Conservation (phyloP, 2,329 filamentous ascomycete species). For the Fusarium coicis region DNA sequence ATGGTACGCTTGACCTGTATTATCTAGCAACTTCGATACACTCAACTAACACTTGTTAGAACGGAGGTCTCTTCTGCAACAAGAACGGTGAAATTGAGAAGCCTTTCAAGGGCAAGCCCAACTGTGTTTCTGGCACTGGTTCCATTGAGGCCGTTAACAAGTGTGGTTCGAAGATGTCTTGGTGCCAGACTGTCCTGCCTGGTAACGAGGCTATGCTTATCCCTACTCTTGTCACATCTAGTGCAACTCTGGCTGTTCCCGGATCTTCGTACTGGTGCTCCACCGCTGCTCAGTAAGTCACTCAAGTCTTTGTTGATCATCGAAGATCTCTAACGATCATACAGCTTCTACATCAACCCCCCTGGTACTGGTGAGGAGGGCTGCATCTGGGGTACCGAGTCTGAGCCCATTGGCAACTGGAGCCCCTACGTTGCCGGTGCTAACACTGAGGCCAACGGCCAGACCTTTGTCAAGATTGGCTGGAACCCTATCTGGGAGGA, state of each 20-base stretch:
- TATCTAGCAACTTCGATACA: not conserved
- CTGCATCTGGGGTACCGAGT: slow-evolving; percentile 76
- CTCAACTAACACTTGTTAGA: slow-evolving; percentile 55
- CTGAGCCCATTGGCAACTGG: slow-evolving; percentile 78
- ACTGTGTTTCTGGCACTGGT: slow-evolving; percentile 77
- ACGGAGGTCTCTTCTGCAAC: slow-evolving; percentile 80
- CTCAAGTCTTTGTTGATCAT: slow-evolving; percentile 14
- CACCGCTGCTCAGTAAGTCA: slow-evolving; percentile 77
- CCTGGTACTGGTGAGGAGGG: slow-evolving; percentile 72
- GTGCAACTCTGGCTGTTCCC: slow-evolving; percentile 75
- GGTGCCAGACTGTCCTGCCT: slow-evolving; percentile 83
- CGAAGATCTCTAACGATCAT: slow-evolving; percentile 46
- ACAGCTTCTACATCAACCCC: slow-evolving; percentile 80
- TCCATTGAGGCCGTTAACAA: slow-evolving; percentile 74
- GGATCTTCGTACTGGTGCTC: slow-evolving; percentile 75
- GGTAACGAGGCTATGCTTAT: slow-evolving; percentile 87
- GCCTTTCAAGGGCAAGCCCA: slow-evolving; percentile 73
- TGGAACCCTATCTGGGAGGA: slow-evolving; percentile 80
- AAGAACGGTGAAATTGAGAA: slow-evolving; percentile 72
- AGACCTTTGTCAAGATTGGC: slow-evolving; percentile 79
- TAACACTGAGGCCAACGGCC: slow-evolving; percentile 72
- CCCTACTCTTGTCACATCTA: slow-evolving; percentile 72
- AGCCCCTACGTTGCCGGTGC: slow-evolving; percentile 79
- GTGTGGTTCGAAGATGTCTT: slow-evolving; percentile 69
- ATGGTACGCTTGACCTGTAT: slow-evolving; percentile 65